A percentile compares a stretch with the other conserved stretches of the same genome.
These are phyloP conservation scores for Melampsora larici-populina DNA, from an alignment of 1,284 basidiomycete genomes.

Conservation along the genomic window DNA sequence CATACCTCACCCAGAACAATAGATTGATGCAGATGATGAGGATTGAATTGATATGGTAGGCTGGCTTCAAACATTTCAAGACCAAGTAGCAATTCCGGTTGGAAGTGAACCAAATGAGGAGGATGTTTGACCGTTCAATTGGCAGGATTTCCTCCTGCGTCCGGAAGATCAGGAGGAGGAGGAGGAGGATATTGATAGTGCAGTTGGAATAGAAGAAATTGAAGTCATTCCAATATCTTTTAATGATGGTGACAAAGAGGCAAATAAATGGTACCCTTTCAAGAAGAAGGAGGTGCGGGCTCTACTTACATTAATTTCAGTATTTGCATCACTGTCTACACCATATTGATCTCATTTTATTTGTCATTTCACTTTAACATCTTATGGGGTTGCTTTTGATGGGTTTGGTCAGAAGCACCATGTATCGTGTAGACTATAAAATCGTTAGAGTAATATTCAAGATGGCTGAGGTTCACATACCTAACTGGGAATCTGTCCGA, in stretches of 20 bases:
- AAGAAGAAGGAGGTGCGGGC: neutral
- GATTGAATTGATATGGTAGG: neutral
- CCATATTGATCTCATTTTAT: neutral
- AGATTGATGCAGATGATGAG: too few relatives aligned
- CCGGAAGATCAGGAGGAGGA: neutral
- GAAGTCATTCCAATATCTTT: neutral
- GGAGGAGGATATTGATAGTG: neutral
- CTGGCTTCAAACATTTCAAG: neutral
- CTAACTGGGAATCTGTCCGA: neutral
- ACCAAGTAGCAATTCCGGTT: neutral
- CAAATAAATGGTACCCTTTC: neutral
- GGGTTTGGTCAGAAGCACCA: neutral
- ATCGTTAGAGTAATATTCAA: too few relatives aligned
- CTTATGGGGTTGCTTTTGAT: neutral
- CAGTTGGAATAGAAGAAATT: neutral
- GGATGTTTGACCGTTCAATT: neutral
- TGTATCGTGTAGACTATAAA: too few relatives aligned
- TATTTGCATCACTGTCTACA: neutral
- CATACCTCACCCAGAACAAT: too few relatives aligned
- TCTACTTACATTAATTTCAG: neutral
- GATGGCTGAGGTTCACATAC: neutral
- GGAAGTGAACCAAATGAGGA: neutral
- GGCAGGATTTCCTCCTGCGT: neutral
- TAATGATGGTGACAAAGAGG: neutral
- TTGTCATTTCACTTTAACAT: too few relatives aligned